These are phyloP conservation scores for Tuber indicum DNA, from an alignment of 495 filamentous ascomycete species.

Conservation along the genomic window DNA sequence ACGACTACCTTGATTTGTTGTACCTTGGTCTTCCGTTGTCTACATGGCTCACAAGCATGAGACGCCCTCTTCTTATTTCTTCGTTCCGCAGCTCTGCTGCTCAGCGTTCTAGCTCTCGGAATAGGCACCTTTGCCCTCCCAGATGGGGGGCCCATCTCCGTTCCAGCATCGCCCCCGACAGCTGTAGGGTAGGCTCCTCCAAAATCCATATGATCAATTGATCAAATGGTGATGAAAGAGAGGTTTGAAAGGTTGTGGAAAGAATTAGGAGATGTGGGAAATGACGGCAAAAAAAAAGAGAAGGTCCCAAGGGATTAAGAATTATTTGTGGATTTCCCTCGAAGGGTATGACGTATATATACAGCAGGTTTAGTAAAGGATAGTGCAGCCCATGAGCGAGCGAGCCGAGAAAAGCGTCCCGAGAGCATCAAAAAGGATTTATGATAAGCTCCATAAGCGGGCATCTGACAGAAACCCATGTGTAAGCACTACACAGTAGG, in stretches of 20 bases:
- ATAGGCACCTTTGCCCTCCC: background rate
- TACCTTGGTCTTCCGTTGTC: slow-evolving; percentile 35
- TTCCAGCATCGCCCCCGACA: background rate
- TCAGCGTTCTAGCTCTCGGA: background rate
- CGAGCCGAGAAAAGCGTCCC: background rate
- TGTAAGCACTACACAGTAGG: too few species aligned
- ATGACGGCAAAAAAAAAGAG: background rate
- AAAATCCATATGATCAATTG: background rate
- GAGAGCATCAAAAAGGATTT: background rate
- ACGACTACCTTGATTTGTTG: slow-evolving; percentile 6
- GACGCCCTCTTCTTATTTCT: slow-evolving; percentile 15
- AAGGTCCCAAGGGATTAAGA: background rate
- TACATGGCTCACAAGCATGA: slow-evolving; percentile 36
- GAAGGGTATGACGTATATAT: background rate
- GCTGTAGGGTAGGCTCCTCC: background rate
- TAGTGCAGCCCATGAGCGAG: background rate
- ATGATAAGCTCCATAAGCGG: background rate
- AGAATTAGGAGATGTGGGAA: background rate
- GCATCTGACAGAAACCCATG: background rate
- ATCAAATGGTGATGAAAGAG: background rate
- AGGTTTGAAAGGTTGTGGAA: background rate
- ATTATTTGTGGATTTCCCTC: background rate
- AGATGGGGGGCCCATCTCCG: background rate
- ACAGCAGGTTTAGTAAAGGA: background rate
- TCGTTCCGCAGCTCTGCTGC: slow-evolving; percentile 1